Base-by-base conservation (phyloP, 768 basidiomycete genomes). In the Collybiopsis confluens region DNA sequence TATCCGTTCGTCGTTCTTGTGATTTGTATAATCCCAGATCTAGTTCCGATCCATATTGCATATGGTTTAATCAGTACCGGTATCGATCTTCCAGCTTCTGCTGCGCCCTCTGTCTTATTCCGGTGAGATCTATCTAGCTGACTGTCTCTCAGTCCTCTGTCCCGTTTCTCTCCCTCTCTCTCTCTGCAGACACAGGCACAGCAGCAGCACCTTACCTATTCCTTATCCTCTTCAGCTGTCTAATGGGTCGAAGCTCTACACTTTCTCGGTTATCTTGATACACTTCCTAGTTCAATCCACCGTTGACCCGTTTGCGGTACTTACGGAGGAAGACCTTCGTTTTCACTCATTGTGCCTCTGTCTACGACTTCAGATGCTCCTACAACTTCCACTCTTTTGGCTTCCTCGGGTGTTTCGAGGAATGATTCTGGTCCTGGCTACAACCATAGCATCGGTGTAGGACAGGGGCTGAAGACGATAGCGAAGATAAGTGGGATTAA, bases 261-360 rank as follows among this genome's bases (percentile, higher is more conserved):
- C 90, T 91, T 1, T 84, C 88, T 1, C 83, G 88, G 15, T 76
- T 94, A 8, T 95, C 92, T 2, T 73, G 88, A 6, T 93, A 90
- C 86, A 82, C 86, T 92, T 95, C 64, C 73, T 92, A 20, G 71
- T 84, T 5, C 91, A 94, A 67, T 80, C 86, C 4, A 79, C 85
- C 1, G 78, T 90, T n/a, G 93, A 97, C 63, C 81, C 88, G 0
- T 86, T 96, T 54, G 91, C 90, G 3, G 87, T 95, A 53, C 70
- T 94, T 35, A 83, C 89, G 2, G 88, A 94, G 56, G 92, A 40
- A 73, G 85, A 27, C 81, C 91, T 1, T 92, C 91, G 1, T 67
- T 96, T 21, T 85, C 91, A 1, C 75, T 94, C 24, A 76, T 94
- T 37, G 87, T 87, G 0, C 92, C 57, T 23, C n/a, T n/a, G n/a